phyloP scores from a whole-genome alignment of 2,329 filamentous ascomycete genomes.

The Paradendryphiella salina region DNA sequence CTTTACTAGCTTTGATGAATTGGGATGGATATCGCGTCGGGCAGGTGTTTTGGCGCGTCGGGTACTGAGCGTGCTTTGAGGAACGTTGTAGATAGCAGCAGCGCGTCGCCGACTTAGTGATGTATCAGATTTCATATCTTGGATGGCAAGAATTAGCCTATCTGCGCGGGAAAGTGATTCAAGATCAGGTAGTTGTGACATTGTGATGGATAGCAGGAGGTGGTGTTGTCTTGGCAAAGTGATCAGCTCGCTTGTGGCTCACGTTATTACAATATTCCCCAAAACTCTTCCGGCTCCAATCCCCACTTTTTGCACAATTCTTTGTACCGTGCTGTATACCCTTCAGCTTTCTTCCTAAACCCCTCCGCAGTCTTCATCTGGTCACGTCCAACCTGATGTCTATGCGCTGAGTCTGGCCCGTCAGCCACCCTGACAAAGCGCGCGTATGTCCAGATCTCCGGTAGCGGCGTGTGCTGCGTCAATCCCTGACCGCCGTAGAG shows the following conservation, averaged over 20 bases:
- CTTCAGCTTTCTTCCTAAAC: conserved; percentile 42
- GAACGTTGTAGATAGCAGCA: no score
- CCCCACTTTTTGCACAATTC: conserved; percentile 44
- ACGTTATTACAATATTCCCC: conserved; percentile 36
- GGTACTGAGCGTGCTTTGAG: no score
- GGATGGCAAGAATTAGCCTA: no score
- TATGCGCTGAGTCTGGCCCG: conserved; percentile 49
- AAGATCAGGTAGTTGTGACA: no score
- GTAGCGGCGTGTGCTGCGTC: conserved; percentile 50
- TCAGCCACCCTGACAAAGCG: conserved; percentile 50
- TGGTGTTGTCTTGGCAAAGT: not conserved
- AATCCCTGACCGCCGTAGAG: conserved; percentile 50
- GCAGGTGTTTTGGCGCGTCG: no score
- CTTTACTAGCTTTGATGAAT: no score
- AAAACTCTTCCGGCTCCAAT: conserved; percentile 37
- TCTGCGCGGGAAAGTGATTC: no score
- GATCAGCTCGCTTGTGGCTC: not conserved
- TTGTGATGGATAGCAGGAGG: no score
- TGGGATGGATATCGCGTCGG: no score
- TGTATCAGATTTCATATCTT: no score
- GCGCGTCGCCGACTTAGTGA: no score
- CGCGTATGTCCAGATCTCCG: conserved; percentile 52
- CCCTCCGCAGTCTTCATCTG: conserved; percentile 48
- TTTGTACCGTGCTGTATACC: conserved; percentile 42
- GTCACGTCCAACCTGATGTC: conserved; percentile 50